Base-by-base conservation (phyloP, 2,329 filamentous ascomycete genomes). In the Cercospora berteroae region DNA sequence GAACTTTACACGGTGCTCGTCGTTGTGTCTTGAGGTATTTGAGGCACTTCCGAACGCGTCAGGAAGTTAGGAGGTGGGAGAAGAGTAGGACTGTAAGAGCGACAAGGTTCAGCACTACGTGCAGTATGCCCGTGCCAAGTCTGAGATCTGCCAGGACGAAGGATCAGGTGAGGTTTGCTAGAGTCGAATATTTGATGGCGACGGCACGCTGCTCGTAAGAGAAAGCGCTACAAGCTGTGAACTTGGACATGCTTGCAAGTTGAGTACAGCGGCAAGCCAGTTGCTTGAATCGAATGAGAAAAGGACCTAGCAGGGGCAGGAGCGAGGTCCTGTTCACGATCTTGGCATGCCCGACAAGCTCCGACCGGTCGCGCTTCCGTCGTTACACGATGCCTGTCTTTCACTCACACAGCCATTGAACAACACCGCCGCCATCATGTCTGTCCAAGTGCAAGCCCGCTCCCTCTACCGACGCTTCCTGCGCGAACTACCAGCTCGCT, bases 401-500 rank as follows among this genome's bases (percentile, higher is more conserved):
- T 20, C 33, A 20, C n/a, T 18, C n/a, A 4, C 25, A 33, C 18
- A 6, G 16, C 9, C 42, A 25, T 52, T 55, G 18, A 16, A 39
- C 18, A 25, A 13, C 20, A 20, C 36, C 18, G 36, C 31, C 66
- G 33, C 36, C 66, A 68, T 29, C 52, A 82, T 82, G 80, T 70
- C 73, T 42, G 59, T 70, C 36, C 70, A 70, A 29, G 82, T 83
- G 44, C 77, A 79, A 70, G 78, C 91, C 50, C 92, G 92, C 75
- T 88, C 92, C 39, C 85, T 97, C 77, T 98, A 98, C 85, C 92
- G 94, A 75, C 87, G 90, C 50, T 85, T 97, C 76, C 88, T 98
- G 65, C 93, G 94, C 79, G 93, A 97, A 82, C 88, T 97, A 8
- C 94, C 94, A 1, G 87, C 90, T 7, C 89, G 89, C 5, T 83